These are phyloP conservation scores for Raddia distichophylla DNA, from an alignment of 176 grass and related monocot genomes.

Conservation along the genomic window DNA sequence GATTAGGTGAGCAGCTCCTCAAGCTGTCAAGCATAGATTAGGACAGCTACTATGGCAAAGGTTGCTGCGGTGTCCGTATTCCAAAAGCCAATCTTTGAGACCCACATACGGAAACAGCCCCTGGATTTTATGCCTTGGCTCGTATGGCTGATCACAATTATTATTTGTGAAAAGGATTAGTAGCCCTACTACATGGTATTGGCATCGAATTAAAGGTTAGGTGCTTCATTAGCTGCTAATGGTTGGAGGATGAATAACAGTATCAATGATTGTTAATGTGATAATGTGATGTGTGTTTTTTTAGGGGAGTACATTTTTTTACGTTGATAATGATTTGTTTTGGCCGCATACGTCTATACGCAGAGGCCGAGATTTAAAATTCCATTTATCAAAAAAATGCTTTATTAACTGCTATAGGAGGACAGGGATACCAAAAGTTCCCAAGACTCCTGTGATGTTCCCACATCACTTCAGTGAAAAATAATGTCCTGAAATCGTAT, in stretches of 20 bases:
- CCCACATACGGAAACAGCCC: too few relatives aligned
- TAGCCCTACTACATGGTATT: neutral
- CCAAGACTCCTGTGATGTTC: too few relatives aligned
- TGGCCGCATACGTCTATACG: too few relatives aligned
- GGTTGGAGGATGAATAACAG: too few relatives aligned
- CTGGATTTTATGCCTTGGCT: conserved; percentile 4
- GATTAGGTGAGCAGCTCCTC: conserved; percentile 63
- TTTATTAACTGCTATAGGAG: neutral
- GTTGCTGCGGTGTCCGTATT: neutral
- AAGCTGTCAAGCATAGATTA: neutral
- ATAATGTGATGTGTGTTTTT: too few relatives aligned
- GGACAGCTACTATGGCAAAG: neutral
- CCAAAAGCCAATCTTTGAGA: neutral
- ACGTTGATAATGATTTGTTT: too few relatives aligned
- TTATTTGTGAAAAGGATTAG: conserved; percentile 3
- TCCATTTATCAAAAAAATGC: too few relatives aligned
- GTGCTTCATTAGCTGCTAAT: neutral
- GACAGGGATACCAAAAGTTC: neutral
- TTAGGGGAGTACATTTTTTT: too few relatives aligned
- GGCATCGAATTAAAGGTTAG: neutral
- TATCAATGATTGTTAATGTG: too few relatives aligned
- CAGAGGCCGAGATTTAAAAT: too few relatives aligned
- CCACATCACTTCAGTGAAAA: too few relatives aligned
- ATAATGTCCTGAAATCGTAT: too few relatives aligned
- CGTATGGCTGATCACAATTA: neutral